Evolutionary conservation across 805 yeast species (phyloP).

Genomic region (Wickerhamiella sorbophila): DNA sequence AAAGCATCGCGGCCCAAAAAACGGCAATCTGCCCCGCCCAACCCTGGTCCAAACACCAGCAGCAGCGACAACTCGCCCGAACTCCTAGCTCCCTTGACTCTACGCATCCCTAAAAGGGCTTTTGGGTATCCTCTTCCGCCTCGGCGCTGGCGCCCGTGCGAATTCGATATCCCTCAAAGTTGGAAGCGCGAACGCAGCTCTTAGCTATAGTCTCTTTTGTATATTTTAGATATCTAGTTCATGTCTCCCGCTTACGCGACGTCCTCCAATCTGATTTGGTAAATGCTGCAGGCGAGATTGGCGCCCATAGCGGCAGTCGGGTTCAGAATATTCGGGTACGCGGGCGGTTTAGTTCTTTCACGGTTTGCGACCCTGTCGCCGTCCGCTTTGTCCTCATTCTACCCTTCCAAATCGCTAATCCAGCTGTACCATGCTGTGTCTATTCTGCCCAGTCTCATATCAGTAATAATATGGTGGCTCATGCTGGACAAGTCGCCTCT

Average conservation of each 20-base stretch:
- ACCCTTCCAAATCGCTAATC: constrained; percentile 72
- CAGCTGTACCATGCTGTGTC: constrained; percentile 71
- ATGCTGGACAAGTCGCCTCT: constrained; percentile 3
- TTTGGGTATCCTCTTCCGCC: constrained; percentile 14
- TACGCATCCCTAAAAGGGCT: constrained; percentile 11
- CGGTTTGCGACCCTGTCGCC: constrained; percentile 35
- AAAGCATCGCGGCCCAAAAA: constrained; percentile 1
- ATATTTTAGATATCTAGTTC: no score
- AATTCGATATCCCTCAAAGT: constrained; percentile 9
- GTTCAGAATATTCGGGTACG: constrained; percentile 1
- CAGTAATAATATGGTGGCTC: constrained; percentile 28
- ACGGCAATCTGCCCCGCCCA: constrained; percentile 1
- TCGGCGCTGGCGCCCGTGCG: constrained; percentile 11
- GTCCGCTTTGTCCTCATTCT: constrained; percentile 64
- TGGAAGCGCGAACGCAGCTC: not conserved
- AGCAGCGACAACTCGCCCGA: not conserved
- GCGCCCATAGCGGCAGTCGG: constrained; percentile 1
- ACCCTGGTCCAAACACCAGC: not conserved
- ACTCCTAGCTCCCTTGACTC: not conserved
- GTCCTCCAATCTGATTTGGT: not conserved
- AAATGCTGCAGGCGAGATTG: constrained; percentile 1
- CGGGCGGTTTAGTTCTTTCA: constrained; percentile 6
- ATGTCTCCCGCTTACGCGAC: not conserved
- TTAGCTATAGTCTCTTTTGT: no score
- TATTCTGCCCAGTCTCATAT: constrained; percentile 62